Evolutionary conservation across 768 basidiomycete genomes (phyloP), one percentile per base, ranked within the genome.

Genomic region (Boletus sensibilis): DNA sequence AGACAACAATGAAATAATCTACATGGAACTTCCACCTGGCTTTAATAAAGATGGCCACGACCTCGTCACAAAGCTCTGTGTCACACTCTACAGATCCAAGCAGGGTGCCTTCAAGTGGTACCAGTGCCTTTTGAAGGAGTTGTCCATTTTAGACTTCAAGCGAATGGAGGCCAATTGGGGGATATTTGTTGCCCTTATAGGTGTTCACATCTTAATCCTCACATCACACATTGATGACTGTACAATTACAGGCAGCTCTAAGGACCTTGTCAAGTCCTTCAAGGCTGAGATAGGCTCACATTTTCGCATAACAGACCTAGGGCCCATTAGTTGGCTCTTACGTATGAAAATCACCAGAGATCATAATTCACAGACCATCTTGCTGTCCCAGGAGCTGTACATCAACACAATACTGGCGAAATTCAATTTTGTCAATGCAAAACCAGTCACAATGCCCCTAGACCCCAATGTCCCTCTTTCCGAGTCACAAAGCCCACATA

Each of bases 11-110:
- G 6, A 45, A 9, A 2, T 31, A 1, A 45, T 31, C 2, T 45
- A 11, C 1, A 45, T 31, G 29, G 29, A 45, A 1, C 16, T 45
- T 3, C 44, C 27, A 0, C 29, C 44, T 5, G 16, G n/a, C 0
- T 46, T 31, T 4, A 12, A 46, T 0, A 46, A 29, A 1, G 4
- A 5, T 0, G 44, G 18, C 4, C 18, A 1, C 1, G 29, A 45
- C 3, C 12, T 45, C 4, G 1, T 31, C 0, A 10, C 29, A 3
- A 0, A 1, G 6, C n/a, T 45, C 6, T n/a, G 16, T 2, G 0
- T 43, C 1, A 5, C 25, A 0, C 0, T 44, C 2, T 44, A 44
- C 3, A 1, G 10, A 1, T 44, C 16, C 1, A 44, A 44, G 0
- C 25, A 44, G 6, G 25, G 42, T 0, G 42, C 25, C 0, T 9